A percentile compares a stretch with the other conserved stretches of the same genome.
These are phyloP conservation scores for Pseudocercospora macadamiae DNA, from an alignment of 2,329 filamentous ascomycete species.

Conservation along the genomic window DNA sequence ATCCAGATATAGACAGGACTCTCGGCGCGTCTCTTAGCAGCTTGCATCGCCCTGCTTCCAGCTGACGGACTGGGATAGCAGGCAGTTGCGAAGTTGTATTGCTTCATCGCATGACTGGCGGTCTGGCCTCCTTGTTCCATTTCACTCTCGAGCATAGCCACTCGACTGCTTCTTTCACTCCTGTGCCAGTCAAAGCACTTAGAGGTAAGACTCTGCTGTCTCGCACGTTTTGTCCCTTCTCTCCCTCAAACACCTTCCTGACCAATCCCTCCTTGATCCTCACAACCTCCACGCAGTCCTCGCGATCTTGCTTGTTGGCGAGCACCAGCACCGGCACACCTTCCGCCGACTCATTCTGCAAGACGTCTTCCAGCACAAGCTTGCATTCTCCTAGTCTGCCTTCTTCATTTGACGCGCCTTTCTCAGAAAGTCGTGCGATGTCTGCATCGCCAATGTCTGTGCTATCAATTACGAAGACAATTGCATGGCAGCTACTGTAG, in stretches of 20 bases:
- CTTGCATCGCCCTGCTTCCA: not conserved
- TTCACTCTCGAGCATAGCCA: conserved; percentile 90
- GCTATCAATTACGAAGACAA: conserved; percentile 96
- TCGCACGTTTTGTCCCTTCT: conserved; percentile 81
- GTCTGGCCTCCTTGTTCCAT: conserved; percentile 93
- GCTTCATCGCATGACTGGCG: conserved; percentile 84
- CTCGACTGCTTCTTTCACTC: conserved; percentile 93
- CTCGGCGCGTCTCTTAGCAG: too few species aligned
- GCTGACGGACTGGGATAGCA: not conserved
- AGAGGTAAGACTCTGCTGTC: conserved; percentile 91
- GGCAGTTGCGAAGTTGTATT: not conserved
- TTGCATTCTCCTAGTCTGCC: conserved; percentile 84
- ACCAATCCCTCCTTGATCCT: conserved; percentile 96
- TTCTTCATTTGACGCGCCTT: conserved; percentile 33
- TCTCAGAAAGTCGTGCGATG: conserved; percentile 55
- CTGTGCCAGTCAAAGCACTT: conserved; percentile 80
- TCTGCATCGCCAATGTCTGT: conserved; percentile 87
- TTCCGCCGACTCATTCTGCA: conserved; percentile 83
- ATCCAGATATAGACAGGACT: too few species aligned
- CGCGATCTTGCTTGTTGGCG: conserved; percentile 96
- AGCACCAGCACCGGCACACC: conserved; percentile 90
- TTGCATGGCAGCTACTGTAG: conserved; percentile 90
- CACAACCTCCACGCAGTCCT: conserved; percentile 97
- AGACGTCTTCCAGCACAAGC: conserved; percentile 83
- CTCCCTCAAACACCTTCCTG: conserved; percentile 92